Base-by-base conservation (phyloP, 169 alveolate species). In the Plasmodium gonderi region DNA sequence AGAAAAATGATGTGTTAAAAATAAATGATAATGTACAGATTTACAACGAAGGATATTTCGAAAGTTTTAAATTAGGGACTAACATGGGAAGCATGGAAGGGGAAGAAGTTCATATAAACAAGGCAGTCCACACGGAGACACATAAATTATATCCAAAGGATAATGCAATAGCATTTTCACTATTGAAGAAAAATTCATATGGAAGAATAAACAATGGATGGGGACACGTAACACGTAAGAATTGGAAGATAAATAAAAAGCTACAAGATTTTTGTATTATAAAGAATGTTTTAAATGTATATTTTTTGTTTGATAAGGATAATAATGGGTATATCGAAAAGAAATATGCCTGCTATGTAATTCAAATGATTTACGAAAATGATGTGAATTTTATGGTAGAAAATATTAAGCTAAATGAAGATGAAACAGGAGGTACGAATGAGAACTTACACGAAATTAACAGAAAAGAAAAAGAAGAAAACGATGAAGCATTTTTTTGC, bases 311-410 rank as follows among this genome's bases (percentile, higher is more conserved):
- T 78, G 94, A 89, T 47, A 65, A 38, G 9, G 54, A 76, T n/a
- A 89, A 89, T 64, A 45, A 54, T 38, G 94, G 94, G 26, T 79
- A 42, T 47, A 89, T 89, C 45, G 60, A 89, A 33, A 40, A 64
- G 45, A 78, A 64, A 68, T 76, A 89, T 89, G 74, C 94, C 20
- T 75, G 82, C 17, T 45, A 60, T 89, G 89, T 89, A 44, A 89
- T 89, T 64, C 68, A 77, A 68, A 89, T 33, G 80, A 89, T 89
- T 64, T 89, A 89, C 49, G 75, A 89, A 77, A 89, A 89, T 72
- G 64, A 89, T 65, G 47, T n/a, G 26, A 29, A 64, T 14, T 89
- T 89, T 44, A 44, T 89, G 47, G 23, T 89, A 31, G 49, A 76
- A 76, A 23, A 77, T 89, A 40, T 89, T 60, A 77, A 44, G 68